A percentile compares a stretch with the other conserved stretches of the same genome.
phyloP scores from a whole-genome alignment of 106 monocot species.

The Apostasia ramifera region DNA sequence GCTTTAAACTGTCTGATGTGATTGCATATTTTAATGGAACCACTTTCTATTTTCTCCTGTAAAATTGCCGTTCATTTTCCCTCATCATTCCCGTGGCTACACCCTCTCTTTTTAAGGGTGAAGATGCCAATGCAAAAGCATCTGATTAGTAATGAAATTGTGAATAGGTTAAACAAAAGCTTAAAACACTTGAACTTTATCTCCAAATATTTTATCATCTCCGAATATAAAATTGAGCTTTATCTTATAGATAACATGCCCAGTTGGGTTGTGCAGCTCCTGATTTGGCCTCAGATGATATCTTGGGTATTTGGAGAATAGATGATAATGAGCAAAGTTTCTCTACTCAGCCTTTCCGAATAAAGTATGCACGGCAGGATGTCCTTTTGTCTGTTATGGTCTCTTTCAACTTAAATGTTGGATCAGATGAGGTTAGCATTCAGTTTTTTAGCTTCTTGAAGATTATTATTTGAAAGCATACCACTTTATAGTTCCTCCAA shows the following conservation, averaged over 20 bases:
- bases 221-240: constrained; percentile 1
- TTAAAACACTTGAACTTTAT: no score
- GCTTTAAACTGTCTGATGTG: neutral
- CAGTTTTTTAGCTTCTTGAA: neutral
- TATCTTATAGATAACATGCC: constrained; percentile 41
- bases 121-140: no score
- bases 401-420: constrained; percentile 70
- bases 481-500: neutral
- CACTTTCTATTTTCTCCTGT: neutral
- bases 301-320: constrained; percentile 81
- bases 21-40: neutral
- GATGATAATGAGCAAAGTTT: constrained; percentile 89
- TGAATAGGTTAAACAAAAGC: no score
- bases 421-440: constrained; percentile 60
- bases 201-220: no score
- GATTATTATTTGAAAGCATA: neutral
- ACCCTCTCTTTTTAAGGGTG: no score
- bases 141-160: neutral
- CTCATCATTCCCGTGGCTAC: no score
- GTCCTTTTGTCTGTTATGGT: constrained; percentile 84
- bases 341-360: constrained; percentile 84
- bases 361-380: constrained; percentile 98
- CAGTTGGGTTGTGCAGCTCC: constrained; percentile 82
- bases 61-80: neutral
- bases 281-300: constrained; percentile 51